Base-by-base conservation (phyloP, 257 asterid species). In the Solanum corneliomulleri region DNA sequence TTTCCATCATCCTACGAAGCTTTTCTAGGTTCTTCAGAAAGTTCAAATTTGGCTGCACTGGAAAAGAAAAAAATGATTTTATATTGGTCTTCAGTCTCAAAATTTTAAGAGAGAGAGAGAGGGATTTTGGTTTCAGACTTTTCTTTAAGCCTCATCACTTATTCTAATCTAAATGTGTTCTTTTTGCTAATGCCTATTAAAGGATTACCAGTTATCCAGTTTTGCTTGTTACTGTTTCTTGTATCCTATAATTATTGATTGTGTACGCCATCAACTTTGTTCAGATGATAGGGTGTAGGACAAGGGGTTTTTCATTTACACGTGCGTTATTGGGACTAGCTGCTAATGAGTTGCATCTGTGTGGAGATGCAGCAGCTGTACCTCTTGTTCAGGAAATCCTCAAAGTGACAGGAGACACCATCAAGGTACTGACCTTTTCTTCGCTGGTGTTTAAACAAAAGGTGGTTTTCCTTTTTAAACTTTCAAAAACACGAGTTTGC, bases 361-460 rank as follows among this genome's bases (percentile, higher is more conserved):
- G 99, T 88, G 99, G 99, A 86, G 99, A 97, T 91, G 90, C 99
- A 23, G 98, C 98, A 75, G 98, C 95, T 78, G 98, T 97, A 93
- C 97, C 99, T 89, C 89, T 97, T 86, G 91, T 97, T 69, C 90
- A 94, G 89, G 96, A 94, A 88, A 91, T 97, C 86, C 98, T 97
- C 89, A 94, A 94, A 94, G 96, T 92, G 88, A 97, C 99, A 60
- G 96, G 89, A 77, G 99, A 97, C 87, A 89, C 82, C 87, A 88
- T 97, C 80, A 86, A 90, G 96, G 98, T 94, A 94, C 62, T 80
- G 42, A 80, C 42, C 68, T 80, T 27, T 80, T 47, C 84, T 47
- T 80, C 66, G 6, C 84, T 80, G 9, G 42, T 80, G 42, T 80
- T 80, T 25, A 25, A 35, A 75, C 82, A 23, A 75, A 75, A 12